A percentile compares a stretch with the other conserved stretches of the same genome.
Evolutionary conservation across 164 flowering plant species (phyloP).

Genomic region (Macadamia integrifolia): DNA sequence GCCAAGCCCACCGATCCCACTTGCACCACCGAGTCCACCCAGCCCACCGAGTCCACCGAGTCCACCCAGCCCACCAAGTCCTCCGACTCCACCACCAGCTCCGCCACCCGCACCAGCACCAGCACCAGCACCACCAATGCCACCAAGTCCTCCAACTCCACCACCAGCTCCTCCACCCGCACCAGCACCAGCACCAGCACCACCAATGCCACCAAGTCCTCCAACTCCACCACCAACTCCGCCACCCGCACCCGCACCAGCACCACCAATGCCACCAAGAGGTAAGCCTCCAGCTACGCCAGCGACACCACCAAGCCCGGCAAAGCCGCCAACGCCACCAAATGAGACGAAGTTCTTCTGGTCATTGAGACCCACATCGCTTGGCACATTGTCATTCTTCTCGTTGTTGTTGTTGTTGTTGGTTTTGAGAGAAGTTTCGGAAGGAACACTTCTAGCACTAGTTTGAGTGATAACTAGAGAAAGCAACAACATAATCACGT

Average conservation of each 20-base stretch:
- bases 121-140: background rate
- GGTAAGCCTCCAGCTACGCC: background rate
- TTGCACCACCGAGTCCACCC: background rate
- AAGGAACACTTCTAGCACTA: background rate
- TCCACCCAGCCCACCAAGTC: background rate
- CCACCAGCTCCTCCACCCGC: background rate
- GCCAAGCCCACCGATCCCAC: background rate
- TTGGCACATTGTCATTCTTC: background rate
- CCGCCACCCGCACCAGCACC: background rate
- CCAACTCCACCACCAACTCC: background rate
- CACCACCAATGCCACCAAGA: background rate
- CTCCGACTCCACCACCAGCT: background rate
- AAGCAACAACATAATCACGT: background rate
- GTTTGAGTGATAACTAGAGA: background rate
- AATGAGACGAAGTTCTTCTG: background rate
- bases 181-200: background rate
- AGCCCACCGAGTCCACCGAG: background rate
- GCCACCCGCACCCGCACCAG: background rate
- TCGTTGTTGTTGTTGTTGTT: background rate
- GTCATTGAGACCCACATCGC: background rate
- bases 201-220: background rate
- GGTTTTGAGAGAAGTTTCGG: background rate
- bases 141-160: background rate
- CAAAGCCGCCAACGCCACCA: slow-evolving; percentile 1
- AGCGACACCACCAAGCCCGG: background rate